A percentile compares a stretch with the other conserved stretches of the same genome.
Evolutionary conservation across 2,329 filamentous ascomycete genomes (phyloP).

Genomic region (Aspergillus spinulosporus): DNA sequence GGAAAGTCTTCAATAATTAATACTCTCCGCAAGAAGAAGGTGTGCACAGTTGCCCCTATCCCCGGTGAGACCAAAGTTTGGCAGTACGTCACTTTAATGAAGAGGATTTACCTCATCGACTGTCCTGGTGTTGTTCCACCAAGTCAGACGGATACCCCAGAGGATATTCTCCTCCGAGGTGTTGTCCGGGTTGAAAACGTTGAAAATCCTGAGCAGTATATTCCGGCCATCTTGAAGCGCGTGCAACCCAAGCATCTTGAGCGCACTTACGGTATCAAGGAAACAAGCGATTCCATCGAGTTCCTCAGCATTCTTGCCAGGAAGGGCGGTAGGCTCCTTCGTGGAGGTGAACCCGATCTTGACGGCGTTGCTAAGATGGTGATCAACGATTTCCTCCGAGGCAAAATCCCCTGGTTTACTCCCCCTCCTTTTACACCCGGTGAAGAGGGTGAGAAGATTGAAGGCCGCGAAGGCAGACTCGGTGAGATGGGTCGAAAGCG

Average conservation of each 20-base stretch:
- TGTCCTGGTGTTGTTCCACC: conserved; percentile 96
- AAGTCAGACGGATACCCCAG: conserved; percentile 75
- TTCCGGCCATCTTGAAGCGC: conserved; percentile 74
- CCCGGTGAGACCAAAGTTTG: conserved; percentile 97
- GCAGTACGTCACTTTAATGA: conserved; percentile 97
- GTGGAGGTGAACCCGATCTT: conserved; percentile 90
- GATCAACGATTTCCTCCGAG: conserved; percentile 90
- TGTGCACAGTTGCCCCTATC: conserved; percentile 89
- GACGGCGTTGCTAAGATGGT: conserved; percentile 97
- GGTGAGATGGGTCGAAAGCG: conserved; percentile 83
- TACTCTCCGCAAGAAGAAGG: conserved; percentile 89
- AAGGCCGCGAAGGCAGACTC: conserved; percentile 72
- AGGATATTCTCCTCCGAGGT: conserved; percentile 85
- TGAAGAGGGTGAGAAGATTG: conserved; percentile 55
- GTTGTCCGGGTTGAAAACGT: conserved; percentile 95
- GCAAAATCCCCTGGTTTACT: conserved; percentile 96
- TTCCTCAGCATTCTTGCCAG: conserved; percentile 85
- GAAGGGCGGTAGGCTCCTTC: conserved; percentile 81
- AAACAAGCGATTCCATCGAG: conserved; percentile 72
- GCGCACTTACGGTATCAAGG: conserved; percentile 84
- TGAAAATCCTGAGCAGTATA: conserved; percentile 94
- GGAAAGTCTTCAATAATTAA: conserved; percentile 98
- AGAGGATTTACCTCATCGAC: conserved; percentile 91
- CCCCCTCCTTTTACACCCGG: conserved; percentile 65
- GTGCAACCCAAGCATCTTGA: conserved; percentile 88